Base-by-base conservation (phyloP, 2,329 filamentous ascomycete genomes). In the Diplodia seriata region DNA sequence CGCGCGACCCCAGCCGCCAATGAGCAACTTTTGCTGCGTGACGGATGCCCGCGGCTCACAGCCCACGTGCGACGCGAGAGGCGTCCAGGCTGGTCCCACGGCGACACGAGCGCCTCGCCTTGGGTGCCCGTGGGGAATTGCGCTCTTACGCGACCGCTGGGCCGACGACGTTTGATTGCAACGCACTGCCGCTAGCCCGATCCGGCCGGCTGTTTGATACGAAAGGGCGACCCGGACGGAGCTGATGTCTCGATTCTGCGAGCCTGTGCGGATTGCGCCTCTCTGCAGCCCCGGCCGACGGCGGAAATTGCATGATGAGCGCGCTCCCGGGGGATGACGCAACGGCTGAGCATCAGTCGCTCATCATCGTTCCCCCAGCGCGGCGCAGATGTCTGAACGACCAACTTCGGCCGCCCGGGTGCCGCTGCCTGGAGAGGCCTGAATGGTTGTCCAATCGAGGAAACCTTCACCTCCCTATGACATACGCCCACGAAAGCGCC, bases 91-190 rank as follows among this genome's bases (percentile, higher is more conserved):
- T 62, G 59, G 38, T 63, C 59, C 47, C 26, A n/a, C 6, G 43
- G 59, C 59, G 59, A 63, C 59, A 63, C 59, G 59, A 63, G 59
- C 47, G 59, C 47, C 38, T 36, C 40, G 38, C 40, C 26, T 50
- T 11, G 26, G 26, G 26, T 26, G 26, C 26, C 26, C 26, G 26
- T 26, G 26, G 26, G 26, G 26, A 26, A 26, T 26, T 26, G 26
- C 26, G 26, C 26, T 26, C 26, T 26, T 26, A 4, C 26, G 26
- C 26, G 26, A 26, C 2, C 26, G 26, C 26, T 26, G 26, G 2
- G 26, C 26, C 36, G 36, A 12, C 43, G 31, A 23, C 59, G 59
- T 63, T 63, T 63, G 59, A 63, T 63, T 63, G 47, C 59, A 43
- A 15, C 31, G n/a, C 20, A 5, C 18, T 12, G 43, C 43, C 11